These are phyloP conservation scores for Hippophae tibetana DNA, from an alignment of 306 rosid species.

Conservation along the genomic window DNA sequence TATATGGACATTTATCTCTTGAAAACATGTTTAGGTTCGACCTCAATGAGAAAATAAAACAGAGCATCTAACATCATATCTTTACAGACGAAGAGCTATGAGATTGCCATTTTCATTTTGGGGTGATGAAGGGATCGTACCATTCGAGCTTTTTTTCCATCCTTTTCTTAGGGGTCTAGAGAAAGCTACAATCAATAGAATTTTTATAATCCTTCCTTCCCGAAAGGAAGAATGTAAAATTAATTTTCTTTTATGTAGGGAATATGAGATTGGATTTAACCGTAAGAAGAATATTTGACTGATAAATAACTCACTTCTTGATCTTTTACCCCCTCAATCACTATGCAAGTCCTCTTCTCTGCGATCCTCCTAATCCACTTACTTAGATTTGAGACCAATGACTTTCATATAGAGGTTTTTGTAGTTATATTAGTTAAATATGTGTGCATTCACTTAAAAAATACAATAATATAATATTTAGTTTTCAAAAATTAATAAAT, in stretches of 20 bases:
- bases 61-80: background rate
- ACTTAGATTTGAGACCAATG: background rate
- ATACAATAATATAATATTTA: too few relatives aligned
- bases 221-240: constrained; percentile 2
- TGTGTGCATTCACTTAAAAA: too few relatives aligned
- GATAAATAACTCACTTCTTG: constrained; percentile 9
- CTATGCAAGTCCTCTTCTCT: background rate
- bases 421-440: too few relatives aligned
- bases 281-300: background rate
- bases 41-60: background rate
- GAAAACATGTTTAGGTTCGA: background rate
- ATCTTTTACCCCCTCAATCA: background rate
- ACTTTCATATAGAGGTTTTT: too few relatives aligned
- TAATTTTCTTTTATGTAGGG: background rate
- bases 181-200: too few relatives aligned
- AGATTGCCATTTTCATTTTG: background rate
- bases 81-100: background rate
- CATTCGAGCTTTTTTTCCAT: background rate
- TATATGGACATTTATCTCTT: background rate
- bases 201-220: background rate
- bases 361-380: background rate
- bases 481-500: too few relatives aligned
- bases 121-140: background rate
- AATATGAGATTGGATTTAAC: background rate
- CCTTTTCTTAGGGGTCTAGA: too few relatives aligned